Evolutionary conservation across 2,329 filamentous ascomycete genomes (phyloP), one percentile per base, ranked within the genome.

Genomic region (Colletotrichum caudatum): DNA sequence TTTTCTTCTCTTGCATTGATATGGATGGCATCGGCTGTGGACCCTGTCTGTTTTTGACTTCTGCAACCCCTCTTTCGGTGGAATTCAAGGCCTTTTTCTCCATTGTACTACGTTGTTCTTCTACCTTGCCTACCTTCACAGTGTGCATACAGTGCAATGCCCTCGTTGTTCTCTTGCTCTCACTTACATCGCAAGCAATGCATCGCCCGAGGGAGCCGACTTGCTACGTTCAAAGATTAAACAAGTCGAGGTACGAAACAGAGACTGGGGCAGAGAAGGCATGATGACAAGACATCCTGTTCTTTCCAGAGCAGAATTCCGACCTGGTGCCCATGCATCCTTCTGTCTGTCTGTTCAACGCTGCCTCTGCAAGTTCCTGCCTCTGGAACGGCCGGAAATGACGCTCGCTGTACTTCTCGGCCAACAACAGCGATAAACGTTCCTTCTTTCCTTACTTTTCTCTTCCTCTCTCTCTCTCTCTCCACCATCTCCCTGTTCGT

Each of bases 41-140:
- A 67, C 69, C 64, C 71, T 29, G 29, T 29, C 71, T 9, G 37
- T 75, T 77, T 35, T 74, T 70, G 26, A 68, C 74, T 54, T 75
- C 72, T 56, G 75, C 75, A 60, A 71, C 58, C 70, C 64, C 64
- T 64, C 64, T 7, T 20, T 57, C 9, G 54, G 39, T 14, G 39
- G 39, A 16, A 44, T 20, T 14, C 14, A 41, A 29, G 23, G 23
- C 39, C 4, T 2, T 33, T 44, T n/a, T 37, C 8, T 39, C 61
- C 50, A 48, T 50, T 26, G 35, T 7, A 18, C n/a, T 18, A 14
- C 44, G 4, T 46, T 46, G 8, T 8, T 46, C 44, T n/a, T n/a
- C 9, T 5, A 4, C 11, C 46, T 48, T 12, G 18, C 33, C 35
- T 12, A 26, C 18, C 14, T 41, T 20, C 39, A 46, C 44, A 46